A percentile compares a stretch with the other conserved stretches of the same genome.
These are phyloP conservation scores for Delitschia confertaspora DNA, from an alignment of 495 filamentous ascomycete species.

Conservation along the genomic window DNA sequence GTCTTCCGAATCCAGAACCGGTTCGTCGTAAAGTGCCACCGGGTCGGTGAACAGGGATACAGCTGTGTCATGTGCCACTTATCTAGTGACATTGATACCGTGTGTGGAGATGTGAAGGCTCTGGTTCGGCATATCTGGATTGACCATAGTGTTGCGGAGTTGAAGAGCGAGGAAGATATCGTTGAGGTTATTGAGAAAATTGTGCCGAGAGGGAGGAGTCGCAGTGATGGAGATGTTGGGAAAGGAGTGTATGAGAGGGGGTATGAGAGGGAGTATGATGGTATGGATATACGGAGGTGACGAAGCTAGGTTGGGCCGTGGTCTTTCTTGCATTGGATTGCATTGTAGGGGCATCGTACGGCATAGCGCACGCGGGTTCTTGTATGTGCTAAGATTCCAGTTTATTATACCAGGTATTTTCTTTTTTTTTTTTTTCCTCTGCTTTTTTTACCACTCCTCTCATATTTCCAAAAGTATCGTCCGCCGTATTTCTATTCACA, in stretches of 20 bases:
- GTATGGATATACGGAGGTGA: no score
- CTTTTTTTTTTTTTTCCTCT: no score
- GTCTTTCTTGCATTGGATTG: no score
- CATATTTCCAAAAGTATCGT: no score
- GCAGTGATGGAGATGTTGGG: constrained; percentile 10
- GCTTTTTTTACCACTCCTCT: no score
- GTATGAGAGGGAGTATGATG: constrained; percentile 8
- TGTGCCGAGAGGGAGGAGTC: constrained; percentile 1
- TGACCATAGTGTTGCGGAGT: constrained; percentile 19
- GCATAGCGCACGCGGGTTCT: no score
- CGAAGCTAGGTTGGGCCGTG: no score
- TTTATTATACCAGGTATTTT: no score
- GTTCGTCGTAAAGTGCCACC: constrained; percentile 25
- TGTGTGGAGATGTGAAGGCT: constrained; percentile 25
- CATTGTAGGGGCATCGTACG: no score
- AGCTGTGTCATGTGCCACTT: constrained; percentile 14
- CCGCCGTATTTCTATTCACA: no score
- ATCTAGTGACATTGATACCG: constrained; percentile 10
- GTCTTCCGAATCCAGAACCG: constrained; percentile 21
- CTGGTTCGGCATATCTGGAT: constrained; percentile 23
- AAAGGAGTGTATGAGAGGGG: constrained; percentile 4
- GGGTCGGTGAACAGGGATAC: constrained; percentile 18
- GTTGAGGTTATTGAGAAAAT: constrained; percentile 13
- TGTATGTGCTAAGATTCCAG: no score
- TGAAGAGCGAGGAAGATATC: constrained; percentile 18